Conservation (phyloP, 768 basidiomycete species). For the Kondoa malvinella region DNA sequence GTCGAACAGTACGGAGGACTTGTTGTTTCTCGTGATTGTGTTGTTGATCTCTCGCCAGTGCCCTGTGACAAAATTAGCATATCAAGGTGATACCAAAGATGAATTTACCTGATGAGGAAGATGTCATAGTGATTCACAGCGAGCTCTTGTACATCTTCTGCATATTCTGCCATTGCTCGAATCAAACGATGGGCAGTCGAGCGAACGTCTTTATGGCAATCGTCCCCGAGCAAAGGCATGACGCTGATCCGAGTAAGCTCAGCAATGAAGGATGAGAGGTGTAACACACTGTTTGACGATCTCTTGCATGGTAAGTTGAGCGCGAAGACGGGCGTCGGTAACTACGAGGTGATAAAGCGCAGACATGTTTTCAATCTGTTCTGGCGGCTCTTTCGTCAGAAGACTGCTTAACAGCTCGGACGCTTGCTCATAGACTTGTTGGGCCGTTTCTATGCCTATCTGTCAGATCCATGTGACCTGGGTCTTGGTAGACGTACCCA, state of each 20-base stretch:
- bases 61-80: constrained; percentile 10
- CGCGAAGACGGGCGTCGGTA: background rate
- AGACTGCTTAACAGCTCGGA: background rate
- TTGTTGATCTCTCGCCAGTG: constrained; percentile 61
- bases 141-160: constrained; percentile 50
- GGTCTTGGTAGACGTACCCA: background rate
- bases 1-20: constrained; percentile 70
- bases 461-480: background rate
- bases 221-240: constrained; percentile 61
- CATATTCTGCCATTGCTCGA: constrained; percentile 58
- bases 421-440: background rate
- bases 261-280: background rate
- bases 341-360: background rate
- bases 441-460: background rate
- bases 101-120: constrained; percentile 66
- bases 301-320: background rate
- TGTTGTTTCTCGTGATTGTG: constrained; percentile 76
- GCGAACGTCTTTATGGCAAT: constrained; percentile 51
- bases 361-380: background rate
- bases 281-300: background rate
- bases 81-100: constrained; percentile 1
- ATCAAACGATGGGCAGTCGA: constrained; percentile 70
- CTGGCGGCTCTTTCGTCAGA: background rate
- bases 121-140: constrained; percentile 57
- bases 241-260: constrained; percentile 40